phyloP scores from a whole-genome alignment of 176 grass and related monocot species.

The Bromus sterilis region DNA sequence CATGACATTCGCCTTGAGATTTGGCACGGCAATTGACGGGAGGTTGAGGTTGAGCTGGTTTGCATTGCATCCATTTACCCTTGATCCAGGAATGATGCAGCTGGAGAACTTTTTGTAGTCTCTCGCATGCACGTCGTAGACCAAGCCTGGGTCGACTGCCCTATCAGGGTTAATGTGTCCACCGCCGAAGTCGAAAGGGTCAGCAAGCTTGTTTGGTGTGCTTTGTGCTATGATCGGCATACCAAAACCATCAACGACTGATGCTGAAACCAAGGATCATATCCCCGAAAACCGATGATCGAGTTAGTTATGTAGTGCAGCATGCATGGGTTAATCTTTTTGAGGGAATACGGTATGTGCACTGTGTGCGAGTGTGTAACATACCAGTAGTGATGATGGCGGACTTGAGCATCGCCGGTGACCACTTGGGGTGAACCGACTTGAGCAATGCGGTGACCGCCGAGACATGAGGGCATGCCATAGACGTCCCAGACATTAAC shows the following conservation, averaged over 20 bases:
- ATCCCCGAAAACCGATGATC: too few relatives aligned
- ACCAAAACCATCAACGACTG: neutral
- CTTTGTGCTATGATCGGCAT: neutral
- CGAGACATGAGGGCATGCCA: conserved; percentile 35
- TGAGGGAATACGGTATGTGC: too few relatives aligned
- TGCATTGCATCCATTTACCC: too few relatives aligned
- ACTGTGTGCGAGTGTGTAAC: too few relatives aligned
- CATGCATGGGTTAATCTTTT: too few relatives aligned
- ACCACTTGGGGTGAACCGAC: conserved; percentile 27
- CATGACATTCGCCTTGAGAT: neutral
- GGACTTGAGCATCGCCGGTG: conserved; percentile 37
- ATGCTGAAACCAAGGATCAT: too few relatives aligned
- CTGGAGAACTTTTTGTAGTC: too few relatives aligned
- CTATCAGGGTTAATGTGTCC: too few relatives aligned
- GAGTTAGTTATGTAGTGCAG: too few relatives aligned
- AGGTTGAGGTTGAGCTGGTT: neutral
- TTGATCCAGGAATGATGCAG: too few relatives aligned
- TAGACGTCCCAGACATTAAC: conserved; percentile 29
- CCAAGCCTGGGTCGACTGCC: too few relatives aligned
- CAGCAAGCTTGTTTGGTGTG: neutral
- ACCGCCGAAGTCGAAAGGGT: neutral
- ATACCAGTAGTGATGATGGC: conserved; percentile 29
- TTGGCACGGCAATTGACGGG: neutral
- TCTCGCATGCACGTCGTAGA: too few relatives aligned
- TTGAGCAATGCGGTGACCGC: conserved; percentile 24